Base-by-base conservation (phyloP, 2,329 filamentous ascomycete genomes). In the Sporothrix brasiliensis region DNA sequence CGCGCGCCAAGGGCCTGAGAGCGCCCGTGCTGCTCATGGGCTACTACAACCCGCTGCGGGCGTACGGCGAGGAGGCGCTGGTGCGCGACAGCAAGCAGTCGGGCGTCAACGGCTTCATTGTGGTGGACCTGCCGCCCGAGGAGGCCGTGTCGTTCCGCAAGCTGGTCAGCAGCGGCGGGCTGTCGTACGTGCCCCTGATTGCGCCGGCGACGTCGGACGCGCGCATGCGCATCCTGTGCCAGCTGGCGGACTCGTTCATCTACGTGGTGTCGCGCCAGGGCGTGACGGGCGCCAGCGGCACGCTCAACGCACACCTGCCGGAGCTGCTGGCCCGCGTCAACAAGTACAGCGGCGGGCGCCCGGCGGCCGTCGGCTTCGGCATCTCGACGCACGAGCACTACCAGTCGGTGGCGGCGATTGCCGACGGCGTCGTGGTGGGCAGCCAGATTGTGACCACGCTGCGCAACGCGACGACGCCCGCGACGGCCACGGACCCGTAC, bases 241-340 rank as follows among this genome's bases (percentile, higher is more conserved):
- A 92, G 79, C 94, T 99, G 73, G 95, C 95, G 77, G 94, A 98
- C 81, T 97, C 94, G 3, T 99, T 98, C 84, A 97, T 99, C 82
- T 99, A 99, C 79, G 94, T 99, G 73, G 95, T 99, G 70, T 98
- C 94, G 34, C 88, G 94, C 76, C 96, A 97, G 91, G 95, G 95
- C 76, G 94, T 98, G 70, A 99, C 95, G 11, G 95, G 95, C 76
- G 95, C 93, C 16, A 90, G 89, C 0, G 94, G 94, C 47, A 89
- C 89, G 34, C 83, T 99, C 77, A 97, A 92, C 80, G 85, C 89
- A 58, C 90, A 91, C 71, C 87, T 99, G 47, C 93, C 94, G 16
- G 89, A 91, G 67, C 87, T 99, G 50, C 84, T 99, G 71, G 87
- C 88, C 70, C 89, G 92, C 52, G 95, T 99, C 34, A 95, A 97